Evolutionary conservation across 371 early-diverging fungal genomes (phyloP), one percentile per base, ranked within the genome.

Genomic region (Batkoa obscura): DNA sequence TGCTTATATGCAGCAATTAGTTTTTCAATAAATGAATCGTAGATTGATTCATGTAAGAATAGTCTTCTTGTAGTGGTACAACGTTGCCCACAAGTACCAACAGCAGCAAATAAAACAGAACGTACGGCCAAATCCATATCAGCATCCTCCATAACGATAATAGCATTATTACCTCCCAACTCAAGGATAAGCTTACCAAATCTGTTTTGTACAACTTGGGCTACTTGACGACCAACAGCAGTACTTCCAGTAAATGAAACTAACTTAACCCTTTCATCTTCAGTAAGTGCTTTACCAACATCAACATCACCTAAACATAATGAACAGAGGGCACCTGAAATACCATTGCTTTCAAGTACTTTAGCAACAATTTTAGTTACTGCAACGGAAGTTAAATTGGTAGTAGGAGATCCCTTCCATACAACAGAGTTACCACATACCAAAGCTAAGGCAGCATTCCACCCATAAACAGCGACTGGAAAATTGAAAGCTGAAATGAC

Each of bases 401-500:
- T 92, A 12, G 94, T 81, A 6, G 90, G 92, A 8, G 94, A 84
- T n/a, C 88, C 86, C 70, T 90, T 90, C 90, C 96, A 95, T 38
- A 95, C 64, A 1, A 89, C 84, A 33, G 92, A 75, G 66, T 96
- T 96, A 43, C 96, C 96, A 58, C 90, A 88, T 31, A 92, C 84
- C 57, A 93, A 70, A 23, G 85, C 83, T 47, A 96, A 69, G 9
- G 96, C 90, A 59, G 81, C 76, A 74, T 96, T 96, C 96, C 96
- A 96, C 13, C 96, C 79, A 60, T 78, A 80, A 33, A 80, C 81
- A 58, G 80, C 80, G 9, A 79, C 79, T 65, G 66, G 60, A 63
- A 86, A 92, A 68, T 90, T 89, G 70, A 92, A 96, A 4, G 96
- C 95, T 38, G 89, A 85, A 60, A 96, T 91, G 58, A 96, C 88